phyloP scores from a whole-genome alignment of 176 grass and related monocot genomes.

The Chloris gayana region DNA sequence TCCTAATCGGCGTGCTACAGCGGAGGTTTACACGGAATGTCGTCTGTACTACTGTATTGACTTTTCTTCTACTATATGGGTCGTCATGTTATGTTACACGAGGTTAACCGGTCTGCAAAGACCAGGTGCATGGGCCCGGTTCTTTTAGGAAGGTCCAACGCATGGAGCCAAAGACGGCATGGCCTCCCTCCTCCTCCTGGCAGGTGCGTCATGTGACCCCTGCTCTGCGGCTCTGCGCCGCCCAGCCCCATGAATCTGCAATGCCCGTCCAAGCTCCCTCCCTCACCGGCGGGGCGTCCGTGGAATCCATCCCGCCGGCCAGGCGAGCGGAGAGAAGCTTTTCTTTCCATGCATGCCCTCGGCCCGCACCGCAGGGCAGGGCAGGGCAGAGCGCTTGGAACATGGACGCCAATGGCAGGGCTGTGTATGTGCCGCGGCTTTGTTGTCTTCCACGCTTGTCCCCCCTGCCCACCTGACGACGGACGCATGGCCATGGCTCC shows the following conservation, averaged over 20 bases:
- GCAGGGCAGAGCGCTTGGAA: no score
- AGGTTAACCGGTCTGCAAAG: neutral
- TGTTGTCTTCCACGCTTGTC: constrained; percentile 42
- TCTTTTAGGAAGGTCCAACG: no score
- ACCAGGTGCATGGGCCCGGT: neutral
- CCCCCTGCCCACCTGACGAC: constrained; percentile 19
- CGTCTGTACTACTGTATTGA: neutral
- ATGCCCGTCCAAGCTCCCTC: no score
- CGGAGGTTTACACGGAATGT: neutral
- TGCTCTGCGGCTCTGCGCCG: neutral
- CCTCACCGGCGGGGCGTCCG: no score
- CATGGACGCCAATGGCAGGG: constrained; percentile 39
- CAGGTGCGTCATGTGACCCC: constrained; percentile 30
- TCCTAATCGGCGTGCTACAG: neutral
- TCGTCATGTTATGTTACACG: neutral
- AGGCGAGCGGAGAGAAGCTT: no score
- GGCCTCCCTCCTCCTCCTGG: constrained; percentile 22
- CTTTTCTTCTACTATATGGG: no score
- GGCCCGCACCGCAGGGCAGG: no score
- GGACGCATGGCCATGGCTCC: neutral
- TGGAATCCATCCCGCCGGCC: no score
- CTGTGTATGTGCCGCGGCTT: constrained; percentile 15
- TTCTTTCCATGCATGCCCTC: constrained; percentile 12
- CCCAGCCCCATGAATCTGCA: constrained; percentile 31
- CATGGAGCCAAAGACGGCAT: constrained; percentile 21